These are phyloP conservation scores for Dittrichia graveolens DNA, from an alignment of 129 eudicot species.

Conservation along the genomic window DNA sequence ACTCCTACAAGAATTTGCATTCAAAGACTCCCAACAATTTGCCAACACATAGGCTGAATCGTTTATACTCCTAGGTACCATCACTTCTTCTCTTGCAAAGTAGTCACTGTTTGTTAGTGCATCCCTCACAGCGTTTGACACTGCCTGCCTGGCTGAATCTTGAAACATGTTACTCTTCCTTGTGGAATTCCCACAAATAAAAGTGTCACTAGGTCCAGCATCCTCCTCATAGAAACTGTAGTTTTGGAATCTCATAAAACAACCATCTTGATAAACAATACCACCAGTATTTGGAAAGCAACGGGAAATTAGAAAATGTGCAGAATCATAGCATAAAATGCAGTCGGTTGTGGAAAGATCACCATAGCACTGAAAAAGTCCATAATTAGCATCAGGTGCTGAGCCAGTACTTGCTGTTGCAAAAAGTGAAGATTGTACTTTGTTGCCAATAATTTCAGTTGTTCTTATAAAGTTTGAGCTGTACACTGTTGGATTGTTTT, in stretches of 20 bases:
- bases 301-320: constrained; percentile 63
- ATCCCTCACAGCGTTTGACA: constrained; percentile 43
- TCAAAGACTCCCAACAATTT: constrained; percentile 71
- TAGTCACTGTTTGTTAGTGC: constrained; percentile 42
- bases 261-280: constrained; percentile 68
- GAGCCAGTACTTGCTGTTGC: constrained; percentile 56
- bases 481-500: constrained; percentile 36
- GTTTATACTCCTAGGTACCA: constrained; percentile 32
- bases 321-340: constrained; percentile 66
- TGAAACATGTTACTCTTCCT: constrained; percentile 38
- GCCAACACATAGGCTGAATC: constrained; percentile 67
- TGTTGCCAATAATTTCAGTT: constrained; percentile 51
- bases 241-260: constrained; percentile 71
- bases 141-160: constrained; percentile 47
- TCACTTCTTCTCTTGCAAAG: constrained; percentile 45
- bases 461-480: constrained; percentile 52
- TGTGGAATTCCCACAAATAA: constrained; percentile 60
- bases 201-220: constrained; percentile 44
- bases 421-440: constrained; percentile 44
- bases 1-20: constrained; percentile 51
- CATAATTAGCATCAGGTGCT: constrained; percentile 49
- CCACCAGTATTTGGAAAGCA: constrained; percentile 70
- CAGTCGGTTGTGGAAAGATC: constrained; percentile 72
- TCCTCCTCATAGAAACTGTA: constrained; percentile 59
- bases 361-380: constrained; percentile 73